A percentile compares a stretch with the other conserved stretches of the same genome.
phyloP scores from a whole-genome alignment of 2,329 filamentous ascomycete genomes.

The Immersiporthe knoxdaviesiana region DNA sequence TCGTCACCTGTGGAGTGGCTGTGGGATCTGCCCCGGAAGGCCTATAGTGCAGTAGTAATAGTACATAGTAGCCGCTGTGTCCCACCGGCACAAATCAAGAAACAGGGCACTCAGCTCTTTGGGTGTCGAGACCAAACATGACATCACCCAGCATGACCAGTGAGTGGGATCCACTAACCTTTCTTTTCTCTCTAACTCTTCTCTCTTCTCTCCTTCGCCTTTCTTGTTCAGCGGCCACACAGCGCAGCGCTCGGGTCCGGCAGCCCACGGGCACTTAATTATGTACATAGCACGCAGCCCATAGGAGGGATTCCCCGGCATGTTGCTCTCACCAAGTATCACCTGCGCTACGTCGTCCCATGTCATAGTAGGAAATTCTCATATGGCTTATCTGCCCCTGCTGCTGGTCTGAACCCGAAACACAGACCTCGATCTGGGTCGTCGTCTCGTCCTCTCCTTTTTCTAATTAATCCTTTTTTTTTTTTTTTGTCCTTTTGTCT shows the following conservation, averaged over 20 bases:
- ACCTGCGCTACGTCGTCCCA: neutral
- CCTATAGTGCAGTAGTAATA: too few species aligned
- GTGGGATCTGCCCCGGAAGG: neutral
- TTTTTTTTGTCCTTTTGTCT: neutral
- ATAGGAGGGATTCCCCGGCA: neutral
- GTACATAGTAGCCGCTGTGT: neutral
- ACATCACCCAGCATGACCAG: constrained; percentile 16
- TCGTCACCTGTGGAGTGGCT: constrained; percentile 3
- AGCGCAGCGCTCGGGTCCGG: too few species aligned
- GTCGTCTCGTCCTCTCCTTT: neutral
- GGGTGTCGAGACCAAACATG: constrained; percentile 3
- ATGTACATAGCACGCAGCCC: neutral
- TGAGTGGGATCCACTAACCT: neutral
- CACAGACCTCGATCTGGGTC: neutral
- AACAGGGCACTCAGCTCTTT: neutral
- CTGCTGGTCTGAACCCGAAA: neutral
- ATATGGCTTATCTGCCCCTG: neutral
- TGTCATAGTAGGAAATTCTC: neutral
- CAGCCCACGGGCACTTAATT: too few species aligned
- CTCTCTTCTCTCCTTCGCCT: too few species aligned
- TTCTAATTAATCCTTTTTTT: neutral
- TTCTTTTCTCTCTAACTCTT: neutral
- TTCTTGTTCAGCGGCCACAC: neutral
- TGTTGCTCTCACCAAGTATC: neutral
- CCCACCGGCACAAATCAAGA: neutral